Base-by-base conservation (phyloP, 257 asterid genomes). In the Jasminum sambac region DNA sequence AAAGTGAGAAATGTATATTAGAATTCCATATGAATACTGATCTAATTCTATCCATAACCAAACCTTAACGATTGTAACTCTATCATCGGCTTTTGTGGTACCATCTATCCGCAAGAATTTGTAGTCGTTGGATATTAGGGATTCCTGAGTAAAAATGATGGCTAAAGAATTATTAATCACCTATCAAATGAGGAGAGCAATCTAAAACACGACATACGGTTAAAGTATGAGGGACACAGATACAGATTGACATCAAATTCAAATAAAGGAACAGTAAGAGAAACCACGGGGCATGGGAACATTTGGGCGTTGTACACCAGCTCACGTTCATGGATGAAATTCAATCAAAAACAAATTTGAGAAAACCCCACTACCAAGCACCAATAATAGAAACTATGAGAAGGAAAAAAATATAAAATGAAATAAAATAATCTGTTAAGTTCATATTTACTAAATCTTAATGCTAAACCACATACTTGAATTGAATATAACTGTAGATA, bases 31-130 rank as follows among this genome's bases (percentile, higher is more conserved):
- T 42, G 55, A 59, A 21, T 21, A 63, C 44, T 5, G 67, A 67
- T 44, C 64, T 37, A 57, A 65, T 26, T 66, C 61, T 26, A 60
- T 26, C 64, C 65, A 76, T 63, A 80, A 73, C 70, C 90, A 67
- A 63, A 94, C 98, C 90, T 94, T 88, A 65, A 91, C 97, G 42
- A 86, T 42, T 78, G 85, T 82, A 81, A 88, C 75, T 84, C 98
- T 85, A 26, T 94, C 96, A 38, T 73, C 43, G 42, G 86, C 77
- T 86, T 94, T 94, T 67, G 96, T 89, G 30, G 92, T 89, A 55
- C 98, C 98, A 74, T 94, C 98, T 66, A 94, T 87, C 71, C 97
- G 88, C 88, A 87, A 78, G 82, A 81, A 91, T 80, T 80, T 76
- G 70, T 87, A 91, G 70, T 79, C 80, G 67, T 67, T 81, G 79